Conservation (phyloP, 495 filamentous ascomycete species). For the Pyrenula massariospora region DNA sequence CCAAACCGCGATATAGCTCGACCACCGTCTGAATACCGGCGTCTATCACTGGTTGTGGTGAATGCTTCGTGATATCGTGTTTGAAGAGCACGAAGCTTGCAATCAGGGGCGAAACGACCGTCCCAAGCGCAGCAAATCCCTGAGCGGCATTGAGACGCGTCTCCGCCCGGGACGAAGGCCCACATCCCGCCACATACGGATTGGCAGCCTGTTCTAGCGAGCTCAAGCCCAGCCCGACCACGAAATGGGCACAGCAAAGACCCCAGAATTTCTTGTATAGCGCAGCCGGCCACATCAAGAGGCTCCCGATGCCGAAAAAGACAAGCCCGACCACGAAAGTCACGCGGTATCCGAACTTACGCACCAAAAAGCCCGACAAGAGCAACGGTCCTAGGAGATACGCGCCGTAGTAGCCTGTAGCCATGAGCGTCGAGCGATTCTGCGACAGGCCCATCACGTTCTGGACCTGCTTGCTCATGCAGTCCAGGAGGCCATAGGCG, state of each 20-base stretch:
- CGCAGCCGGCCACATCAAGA: too few relatives aligned
- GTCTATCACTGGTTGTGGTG: too few relatives aligned
- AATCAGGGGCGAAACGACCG: background rate
- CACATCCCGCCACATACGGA: conserved; percentile 42
- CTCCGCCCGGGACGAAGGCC: conserved; percentile 37
- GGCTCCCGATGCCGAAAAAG: too few relatives aligned
- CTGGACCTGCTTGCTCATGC: background rate
- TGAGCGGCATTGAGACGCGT: background rate
- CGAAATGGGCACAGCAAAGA: too few relatives aligned
- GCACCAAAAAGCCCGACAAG: background rate
- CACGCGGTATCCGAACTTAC: background rate
- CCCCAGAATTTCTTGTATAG: too few relatives aligned
- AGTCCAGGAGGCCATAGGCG: background rate
- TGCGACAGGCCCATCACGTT: too few relatives aligned
- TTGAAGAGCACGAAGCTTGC: background rate
- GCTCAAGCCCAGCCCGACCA: conserved; percentile 43
- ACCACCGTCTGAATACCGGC: background rate
- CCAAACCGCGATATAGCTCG: background rate
- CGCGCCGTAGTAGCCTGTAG: background rate
- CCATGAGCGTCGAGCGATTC: too few relatives aligned
- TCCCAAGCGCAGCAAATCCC: background rate
- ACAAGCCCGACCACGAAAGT: background rate
- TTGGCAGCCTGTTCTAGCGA: conserved; percentile 45
- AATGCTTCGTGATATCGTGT: background rate
- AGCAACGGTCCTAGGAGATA: background rate